Conservation (phyloP, 805 yeast species). For the Pichia nakasei region DNA sequence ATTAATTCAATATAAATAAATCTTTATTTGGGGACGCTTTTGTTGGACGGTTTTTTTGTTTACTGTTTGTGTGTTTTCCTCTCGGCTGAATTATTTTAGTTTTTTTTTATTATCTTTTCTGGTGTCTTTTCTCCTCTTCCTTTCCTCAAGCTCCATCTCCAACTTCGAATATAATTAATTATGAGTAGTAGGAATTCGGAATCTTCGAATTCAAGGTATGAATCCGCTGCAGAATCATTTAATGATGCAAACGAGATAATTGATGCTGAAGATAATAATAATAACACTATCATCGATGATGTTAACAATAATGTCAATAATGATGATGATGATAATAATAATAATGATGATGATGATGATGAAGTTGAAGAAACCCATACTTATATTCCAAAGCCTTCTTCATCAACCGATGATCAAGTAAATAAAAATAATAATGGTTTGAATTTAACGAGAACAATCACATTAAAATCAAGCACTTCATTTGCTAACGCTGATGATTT, state of each 20-base stretch:
- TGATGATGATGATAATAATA: neutral
- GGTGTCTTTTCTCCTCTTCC: no score
- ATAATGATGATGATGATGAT: neutral
- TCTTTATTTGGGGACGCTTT: no score
- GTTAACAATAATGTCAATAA: neutral
- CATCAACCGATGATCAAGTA: neutral
- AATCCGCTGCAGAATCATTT: conserved; percentile 8
- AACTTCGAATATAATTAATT: neutral
- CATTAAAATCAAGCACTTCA: neutral
- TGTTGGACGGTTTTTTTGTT: no score
- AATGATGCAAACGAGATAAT: neutral
- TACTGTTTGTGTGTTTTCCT: no score
- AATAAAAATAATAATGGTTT: no score
- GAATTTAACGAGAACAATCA: conserved; percentile 4
- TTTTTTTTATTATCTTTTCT: no score
- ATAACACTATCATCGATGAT: no score
- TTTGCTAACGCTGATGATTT: conserved; percentile 2
- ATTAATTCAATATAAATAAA: no score
- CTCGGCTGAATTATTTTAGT: no score
- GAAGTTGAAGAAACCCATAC: neutral
- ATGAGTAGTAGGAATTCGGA: conserved; percentile 6
- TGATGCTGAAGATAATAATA: no score
- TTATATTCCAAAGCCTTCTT: neutral
- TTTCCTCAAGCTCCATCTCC: no score
- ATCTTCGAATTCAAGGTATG: conserved; percentile 4